phyloP scores from a whole-genome alignment of 805 yeast genomes.

The Starmerella apicola region DNA sequence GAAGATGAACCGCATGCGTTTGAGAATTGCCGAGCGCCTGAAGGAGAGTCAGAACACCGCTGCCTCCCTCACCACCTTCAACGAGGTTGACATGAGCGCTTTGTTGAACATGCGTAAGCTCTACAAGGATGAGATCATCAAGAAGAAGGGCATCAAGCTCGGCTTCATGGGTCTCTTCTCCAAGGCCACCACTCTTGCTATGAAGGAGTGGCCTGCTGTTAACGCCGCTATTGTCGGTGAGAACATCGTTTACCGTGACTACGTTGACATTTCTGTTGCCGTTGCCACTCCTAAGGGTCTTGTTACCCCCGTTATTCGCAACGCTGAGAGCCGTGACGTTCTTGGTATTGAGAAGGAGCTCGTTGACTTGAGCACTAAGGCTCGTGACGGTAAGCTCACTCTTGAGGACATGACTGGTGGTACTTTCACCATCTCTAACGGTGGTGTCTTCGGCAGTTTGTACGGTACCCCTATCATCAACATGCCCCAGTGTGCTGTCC shows the following conservation, averaged over 20 bases:
- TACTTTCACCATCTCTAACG: constrained; percentile 96
- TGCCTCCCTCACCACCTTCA: constrained; percentile 94
- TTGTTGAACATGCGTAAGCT: constrained; percentile 87
- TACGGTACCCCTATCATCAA: constrained; percentile 98
- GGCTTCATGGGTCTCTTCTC: constrained; percentile 99
- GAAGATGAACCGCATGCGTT: constrained; percentile 98
- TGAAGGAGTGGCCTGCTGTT: constrained; percentile 88
- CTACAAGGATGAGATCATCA: constrained; percentile 92
- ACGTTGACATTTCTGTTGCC: constrained; percentile 88
- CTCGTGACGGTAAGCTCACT: constrained; percentile 92
- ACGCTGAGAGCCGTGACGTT: constrained; percentile 81
- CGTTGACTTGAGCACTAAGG: constrained; percentile 68
- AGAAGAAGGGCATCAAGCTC: constrained; percentile 84
- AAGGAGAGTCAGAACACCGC: constrained; percentile 99
- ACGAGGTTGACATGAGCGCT: constrained; percentile 93
- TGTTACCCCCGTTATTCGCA: constrained; percentile 95
- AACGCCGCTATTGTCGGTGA: constrained; percentile 80
- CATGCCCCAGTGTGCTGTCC: constrained; percentile 95
- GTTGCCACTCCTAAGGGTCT: constrained; percentile 99
- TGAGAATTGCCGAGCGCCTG: constrained; percentile 96
- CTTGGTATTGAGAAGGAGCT: constrained; percentile 86
- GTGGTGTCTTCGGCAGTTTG: constrained; percentile 96
- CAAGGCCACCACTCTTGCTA: constrained; percentile 83
- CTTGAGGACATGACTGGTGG: constrained; percentile 99
- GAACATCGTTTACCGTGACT: constrained; percentile 82